Evolutionary conservation across 1,139 yeast species (phyloP).

Genomic region (Suhomyces terraborum): DNA sequence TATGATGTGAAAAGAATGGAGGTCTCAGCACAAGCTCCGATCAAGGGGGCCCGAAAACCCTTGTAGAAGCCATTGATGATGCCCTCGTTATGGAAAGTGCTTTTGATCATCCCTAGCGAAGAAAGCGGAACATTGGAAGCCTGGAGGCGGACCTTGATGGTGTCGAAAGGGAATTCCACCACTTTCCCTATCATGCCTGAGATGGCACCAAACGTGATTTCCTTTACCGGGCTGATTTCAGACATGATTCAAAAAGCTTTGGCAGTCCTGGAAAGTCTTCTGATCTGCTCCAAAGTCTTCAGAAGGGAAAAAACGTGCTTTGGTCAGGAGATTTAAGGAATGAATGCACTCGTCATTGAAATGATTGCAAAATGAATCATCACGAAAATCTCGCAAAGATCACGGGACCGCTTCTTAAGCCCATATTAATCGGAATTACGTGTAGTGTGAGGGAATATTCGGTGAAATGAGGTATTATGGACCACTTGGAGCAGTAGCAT

Average conservation of each 20-base stretch:
- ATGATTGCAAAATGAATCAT: slow-evolving; percentile 4
- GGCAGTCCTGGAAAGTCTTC: no score
- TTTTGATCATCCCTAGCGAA: slow-evolving; percentile 60
- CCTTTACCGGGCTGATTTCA: slow-evolving; percentile 33
- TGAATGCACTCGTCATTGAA: slow-evolving; percentile 1
- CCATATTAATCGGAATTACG: not conserved
- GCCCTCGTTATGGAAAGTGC: slow-evolving; percentile 70
- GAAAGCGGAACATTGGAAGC: slow-evolving; percentile 54
- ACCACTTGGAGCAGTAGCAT: no score
- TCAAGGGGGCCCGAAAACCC: slow-evolving; percentile 77
- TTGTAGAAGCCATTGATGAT: slow-evolving; percentile 49
- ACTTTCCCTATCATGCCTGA: slow-evolving; percentile 85
- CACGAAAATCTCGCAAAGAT: slow-evolving; percentile 10
- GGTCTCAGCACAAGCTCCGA: slow-evolving; percentile 87
- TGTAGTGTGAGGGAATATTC: not conserved
- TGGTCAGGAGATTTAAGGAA: not conserved
- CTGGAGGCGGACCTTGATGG: slow-evolving; percentile 86
- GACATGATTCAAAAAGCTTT: no score
- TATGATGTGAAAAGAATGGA: slow-evolving; percentile 71
- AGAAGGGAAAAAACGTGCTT: not conserved
- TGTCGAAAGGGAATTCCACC: slow-evolving; percentile 90
- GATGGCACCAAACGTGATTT: slow-evolving; percentile 49
- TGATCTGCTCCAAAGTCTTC: no score
- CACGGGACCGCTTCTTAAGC: not conserved
- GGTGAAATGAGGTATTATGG: no score